Evolutionary conservation across 129 eudicot genomes (phyloP), one percentile per base, ranked within the genome.

Genomic region (Chrysanthemum makinoi): DNA sequence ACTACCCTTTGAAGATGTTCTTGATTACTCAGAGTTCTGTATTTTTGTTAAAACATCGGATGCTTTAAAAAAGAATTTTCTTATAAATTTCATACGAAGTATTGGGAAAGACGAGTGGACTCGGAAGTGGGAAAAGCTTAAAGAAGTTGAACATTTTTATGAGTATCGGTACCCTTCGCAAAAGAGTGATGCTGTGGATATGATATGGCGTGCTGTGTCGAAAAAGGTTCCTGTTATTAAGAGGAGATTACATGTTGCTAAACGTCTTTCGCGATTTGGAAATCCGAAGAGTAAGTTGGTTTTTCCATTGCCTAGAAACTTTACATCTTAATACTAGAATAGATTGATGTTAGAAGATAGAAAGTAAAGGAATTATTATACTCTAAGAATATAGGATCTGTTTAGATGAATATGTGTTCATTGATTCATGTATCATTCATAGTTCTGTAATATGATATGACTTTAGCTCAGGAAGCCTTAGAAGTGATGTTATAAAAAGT

Each of bases 1-100:
- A 81, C 90, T 93, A 59, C 98, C 98, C 0, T 89, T 79, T 22
- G 98, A 89, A 80, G 98, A 89, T 53, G 84, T 87, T 48, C 82
- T 93, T 2, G 96, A 93, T 75, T 93, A 93, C 72, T 87, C 96
- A 0, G 85, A 93, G 80, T 93, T 93, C 50, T 87, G 90, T 71
- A 53, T 93, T 49, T 93, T 93, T 33, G 75, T 93, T 17, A 85
- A 86, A 6, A 82, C 83, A 4, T 83, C 91, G 22, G 98, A 93
- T 56, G 96, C 98, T 63, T 16, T 85, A 33, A 93, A 87, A 70
- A 81, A 82, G 19, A 63, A 74, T 0, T 93, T 75, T 58, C 77
- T 93, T 61, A 60, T 93, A 30, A 87, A 89, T 35, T 80, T 87
- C 5, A 72, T 80, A 15, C 72, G 96, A 81, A 74, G 79, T 16